Evolutionary conservation across 768 basidiomycete species (phyloP), one percentile per base, ranked within the genome.

Genomic region (Lepiota venenata): DNA sequence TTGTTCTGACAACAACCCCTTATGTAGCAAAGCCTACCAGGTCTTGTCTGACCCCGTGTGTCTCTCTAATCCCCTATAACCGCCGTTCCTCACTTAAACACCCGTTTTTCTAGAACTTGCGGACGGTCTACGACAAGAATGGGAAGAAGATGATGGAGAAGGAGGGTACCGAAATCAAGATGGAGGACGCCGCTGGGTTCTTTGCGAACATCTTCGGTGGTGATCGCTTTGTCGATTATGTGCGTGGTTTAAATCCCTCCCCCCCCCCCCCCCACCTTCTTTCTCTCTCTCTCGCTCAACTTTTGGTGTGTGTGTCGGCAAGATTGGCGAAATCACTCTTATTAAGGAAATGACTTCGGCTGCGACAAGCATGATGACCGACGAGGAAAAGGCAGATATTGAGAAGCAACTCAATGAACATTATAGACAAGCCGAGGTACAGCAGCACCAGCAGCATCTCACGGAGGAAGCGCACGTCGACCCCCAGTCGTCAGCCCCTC

Each of bases 201-300:
- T 99, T 99, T 65, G 88, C 91, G 16, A 88, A 90, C 63, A 91
- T 98, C 14, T 99, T 99, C 66, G 94, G 94, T 49, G 96, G 97
- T 20, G 95, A 96, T 63, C 81, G 89, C 21, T 97, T 97, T 67
- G 71, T 76, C 55, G 92, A 94, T 66, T 93, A 92, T 64, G 92
- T 95, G 68, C 68, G 92, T 77, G 22, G 32, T 25, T 25, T 5
- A 25, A 16, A 9, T 44, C 43, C 37, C 42, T n/a, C 10, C n/a
- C n/a, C n/a, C n/a, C n/a, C n/a, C n/a, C 51, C 5, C 36, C 52
- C 27, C 14, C 11, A 10, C 32, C 5, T 45, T n/a, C 15, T 27
- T 44, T 20, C 35, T 42, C 22, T 38, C 38, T 47, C 20, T 47
- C 16, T 42, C 27, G 16, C 4, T 25, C 27, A n/a, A n/a, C n/a